Percentiles rank a stretch among this genome's conserved stretches.
Evolutionary conservation across 345 rosid species (phyloP).

Genomic region (Anastatica hierochuntica): DNA sequence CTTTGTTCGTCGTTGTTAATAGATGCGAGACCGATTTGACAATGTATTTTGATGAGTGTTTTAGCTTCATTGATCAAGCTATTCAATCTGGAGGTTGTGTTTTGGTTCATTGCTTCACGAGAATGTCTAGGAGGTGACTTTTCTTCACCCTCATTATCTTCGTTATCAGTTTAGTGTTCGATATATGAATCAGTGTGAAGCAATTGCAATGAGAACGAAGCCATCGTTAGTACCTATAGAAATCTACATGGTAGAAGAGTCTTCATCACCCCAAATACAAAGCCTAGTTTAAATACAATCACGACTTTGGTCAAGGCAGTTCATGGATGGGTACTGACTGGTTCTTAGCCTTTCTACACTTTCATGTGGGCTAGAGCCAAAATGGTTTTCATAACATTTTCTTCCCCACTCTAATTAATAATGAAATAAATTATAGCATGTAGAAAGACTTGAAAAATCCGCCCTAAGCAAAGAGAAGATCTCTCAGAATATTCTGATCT

Average conservation of each 20-base stretch:
- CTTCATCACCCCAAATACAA: constrained; percentile 55
- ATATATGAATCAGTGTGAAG: not conserved
- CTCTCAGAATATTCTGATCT: constrained; percentile 49
- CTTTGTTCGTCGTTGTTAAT: constrained; percentile 45
- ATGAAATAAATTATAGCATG: constrained; percentile 36
- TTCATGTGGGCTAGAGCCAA: too few species aligned
- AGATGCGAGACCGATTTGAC: constrained; percentile 41
- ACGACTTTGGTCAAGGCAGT: constrained; percentile 55
- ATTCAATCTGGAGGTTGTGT: constrained; percentile 56
- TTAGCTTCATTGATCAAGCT: constrained; percentile 57
- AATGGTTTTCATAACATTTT: not conserved
- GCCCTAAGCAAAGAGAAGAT: constrained; percentile 43
- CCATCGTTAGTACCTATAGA: not conserved
- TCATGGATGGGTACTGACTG: constrained; percentile 50
- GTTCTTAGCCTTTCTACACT: too few species aligned
- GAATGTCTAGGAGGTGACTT: constrained; percentile 63
- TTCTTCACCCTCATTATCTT: not conserved
- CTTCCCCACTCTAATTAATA: not conserved
- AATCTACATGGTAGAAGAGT: constrained; percentile 53
- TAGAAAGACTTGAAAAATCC: constrained; percentile 72
- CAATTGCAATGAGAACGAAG: not conserved
- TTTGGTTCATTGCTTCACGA: constrained; percentile 70
- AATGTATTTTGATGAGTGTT: constrained; percentile 58
- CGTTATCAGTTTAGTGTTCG: not conserved
- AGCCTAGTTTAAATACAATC: constrained; percentile 59